A percentile compares a stretch with the other conserved stretches of the same genome.
Evolutionary conservation across 163 green algal species (phyloP).

Genomic region (Chloromonas sp.): DNA sequence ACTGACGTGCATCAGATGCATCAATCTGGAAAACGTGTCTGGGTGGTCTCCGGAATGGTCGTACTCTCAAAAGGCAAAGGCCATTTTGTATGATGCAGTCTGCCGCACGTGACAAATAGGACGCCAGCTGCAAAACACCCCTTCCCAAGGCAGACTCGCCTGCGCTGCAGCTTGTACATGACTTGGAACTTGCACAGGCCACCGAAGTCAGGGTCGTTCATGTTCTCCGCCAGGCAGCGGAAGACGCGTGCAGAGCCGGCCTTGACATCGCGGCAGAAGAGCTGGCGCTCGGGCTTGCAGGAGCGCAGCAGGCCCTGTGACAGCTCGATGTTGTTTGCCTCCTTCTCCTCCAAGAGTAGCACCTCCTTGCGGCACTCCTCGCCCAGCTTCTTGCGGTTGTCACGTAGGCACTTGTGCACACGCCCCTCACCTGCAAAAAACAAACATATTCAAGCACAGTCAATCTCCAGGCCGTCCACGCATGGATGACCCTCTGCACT

Average conservation of each 20-base stretch:
- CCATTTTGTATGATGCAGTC: no score
- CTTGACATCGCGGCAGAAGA: constrained; percentile 53
- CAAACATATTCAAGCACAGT: not conserved
- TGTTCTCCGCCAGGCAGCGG: constrained; percentile 64
- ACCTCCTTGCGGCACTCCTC: constrained; percentile 63
- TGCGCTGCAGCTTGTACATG: constrained; percentile 36
- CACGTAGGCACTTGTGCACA: constrained; percentile 71
- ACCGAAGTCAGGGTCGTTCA: constrained; percentile 56
- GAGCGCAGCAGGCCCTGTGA: constrained; percentile 46
- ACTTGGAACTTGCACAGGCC: constrained; percentile 38
- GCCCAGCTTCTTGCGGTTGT: constrained; percentile 53
- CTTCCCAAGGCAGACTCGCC: constrained; percentile 7
- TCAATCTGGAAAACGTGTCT: no score
- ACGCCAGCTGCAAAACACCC: no score
- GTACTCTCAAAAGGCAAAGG: no score
- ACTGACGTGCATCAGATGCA: no score
- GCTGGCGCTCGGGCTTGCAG: constrained; percentile 32
- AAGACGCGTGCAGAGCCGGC: constrained; percentile 63
- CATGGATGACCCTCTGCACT: no score
- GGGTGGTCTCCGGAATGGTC: no score
- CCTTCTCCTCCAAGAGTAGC: constrained; percentile 57
- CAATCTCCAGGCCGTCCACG: no score
- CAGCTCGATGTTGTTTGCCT: constrained; percentile 59
- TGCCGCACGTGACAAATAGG: no score
- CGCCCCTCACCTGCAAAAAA: constrained; percentile 44